Percentiles rank a stretch among this genome's conserved stretches.
phyloP scores from a whole-genome alignment of 2,329 filamentous ascomycete genomes.

The Colletotrichum sp. region DNA sequence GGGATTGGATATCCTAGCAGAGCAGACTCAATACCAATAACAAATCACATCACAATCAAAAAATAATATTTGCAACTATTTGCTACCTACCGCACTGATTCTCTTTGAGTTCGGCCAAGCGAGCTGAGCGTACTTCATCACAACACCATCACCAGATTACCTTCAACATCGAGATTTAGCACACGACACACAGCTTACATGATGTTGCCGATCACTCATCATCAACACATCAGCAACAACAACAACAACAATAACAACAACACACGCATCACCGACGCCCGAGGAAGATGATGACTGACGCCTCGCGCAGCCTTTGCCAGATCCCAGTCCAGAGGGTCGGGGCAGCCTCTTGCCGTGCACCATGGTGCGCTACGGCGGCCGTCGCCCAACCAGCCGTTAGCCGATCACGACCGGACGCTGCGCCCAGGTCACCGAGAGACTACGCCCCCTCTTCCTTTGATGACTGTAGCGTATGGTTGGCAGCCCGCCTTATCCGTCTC shows the following conservation, averaged over 20 bases:
- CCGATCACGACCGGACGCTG: background rate
- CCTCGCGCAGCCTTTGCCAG: conserved; percentile 12
- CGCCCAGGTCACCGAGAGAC: background rate
- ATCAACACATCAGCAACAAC: background rate
- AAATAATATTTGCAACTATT: background rate
- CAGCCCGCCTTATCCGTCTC: background rate
- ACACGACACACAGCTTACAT: background rate
- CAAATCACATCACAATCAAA: background rate
- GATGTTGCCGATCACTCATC: background rate
- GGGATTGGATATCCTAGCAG: conserved; percentile 8
- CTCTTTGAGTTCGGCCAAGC: background rate
- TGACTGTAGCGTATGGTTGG: background rate
- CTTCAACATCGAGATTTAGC: background rate
- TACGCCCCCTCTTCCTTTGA: background rate
- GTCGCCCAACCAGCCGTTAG: conserved; percentile 15
- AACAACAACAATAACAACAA: background rate
- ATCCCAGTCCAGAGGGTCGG: conserved; percentile 16
- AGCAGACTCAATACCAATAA: conserved; percentile 10
- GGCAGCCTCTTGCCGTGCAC: conserved; percentile 9
- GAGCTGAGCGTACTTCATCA: background rate
- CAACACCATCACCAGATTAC: background rate
- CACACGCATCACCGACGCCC: background rate
- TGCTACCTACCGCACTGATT: background rate
- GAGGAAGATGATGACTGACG: background rate
- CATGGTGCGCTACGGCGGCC: background rate